Evolutionary conservation across 2,329 filamentous ascomycete species (phyloP), one percentile per base, ranked within the genome.

Genomic region (Metarhizium brunneum): DNA sequence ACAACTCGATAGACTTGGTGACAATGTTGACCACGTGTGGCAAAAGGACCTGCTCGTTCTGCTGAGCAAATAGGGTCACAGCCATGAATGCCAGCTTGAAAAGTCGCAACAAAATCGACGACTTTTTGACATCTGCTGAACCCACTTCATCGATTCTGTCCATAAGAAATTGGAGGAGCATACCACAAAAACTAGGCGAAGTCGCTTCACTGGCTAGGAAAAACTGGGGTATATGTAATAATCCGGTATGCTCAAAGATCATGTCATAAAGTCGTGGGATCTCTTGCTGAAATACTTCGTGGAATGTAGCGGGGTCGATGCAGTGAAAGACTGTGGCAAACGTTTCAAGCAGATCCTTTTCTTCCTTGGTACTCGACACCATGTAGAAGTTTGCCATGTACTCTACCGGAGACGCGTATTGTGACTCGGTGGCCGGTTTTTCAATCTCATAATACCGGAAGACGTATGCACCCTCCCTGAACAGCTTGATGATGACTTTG

Each of bases 51-150:
- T 94, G 88, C 71, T 99, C 94, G 64, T 99, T 99, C 66, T 96
- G 92, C 8, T 83, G 80, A 0, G 91, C 91, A 69, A 99, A 99
- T 1, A 99, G 78, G 0, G 94, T 99, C 43, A 99, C 94, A 0
- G 95, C 95, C 94, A 99, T 99, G 70, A 99, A 99, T 0, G 92
- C 95, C 52, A 99, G 74, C 72, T 99, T 99, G 76, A 97, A 99
- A 53, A 99, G 83, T 55, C 95, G 83, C 52, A 99, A 75, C 38
- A 99, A 75, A 50, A 99, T 96, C 6, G 91, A 92, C 0, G 94
- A 92, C 70, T 92, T 95, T 67, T 90, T 91, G 54, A 94, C 86
- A 70, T 99, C 91, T 7, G 88, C 85, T 0, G 90, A 94, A 25
- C 94, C 94, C 47, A 99, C 91, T 68, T 99, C 89, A 60, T 95